Evolutionary conservation across 805 yeast species (phyloP), one percentile per base, ranked within the genome.

Genomic region (Candida endomychidarum): DNA sequence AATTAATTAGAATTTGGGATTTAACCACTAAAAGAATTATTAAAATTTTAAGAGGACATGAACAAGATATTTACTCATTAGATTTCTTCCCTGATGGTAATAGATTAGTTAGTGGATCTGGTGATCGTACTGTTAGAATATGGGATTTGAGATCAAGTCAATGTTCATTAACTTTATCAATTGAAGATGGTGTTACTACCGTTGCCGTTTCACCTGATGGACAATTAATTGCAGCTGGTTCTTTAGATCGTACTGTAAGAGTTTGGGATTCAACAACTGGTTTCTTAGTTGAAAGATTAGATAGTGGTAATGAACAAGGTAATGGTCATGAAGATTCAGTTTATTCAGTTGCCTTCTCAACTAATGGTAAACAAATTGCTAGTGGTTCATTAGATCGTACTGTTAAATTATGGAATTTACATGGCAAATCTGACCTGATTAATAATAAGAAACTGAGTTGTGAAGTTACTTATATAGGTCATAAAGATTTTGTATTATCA

Each of bases 121-220:
- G 99, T 42, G 99, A 91, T 67, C 80, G 96, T 55, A 88, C 96
- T 12, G 97, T 91, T 24, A 78, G 96, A 60, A 84, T 93, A 57
- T 91, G 99, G 99, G 96, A 91, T 63, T 77, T 90, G 58, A 80
- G 86, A 52, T 77, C 88, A 27, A 93, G 96, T 17, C 89, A 86
- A 67, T 87, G 96, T 61, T 81, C 89, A 16, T 74, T 89, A 56
- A 89, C 96, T 34, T 73, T 91, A 50, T 79, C 89, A 12, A 90
- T 91, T 54, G 97, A 91, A 65, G 98, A 91, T 61, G 99, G 99
- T 52, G 98, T 91, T 39, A 91, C 99, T 41, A 91, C 99, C 0
- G 97, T 91, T 33, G 96, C 97, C 15, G 91, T 91, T 29, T 86
- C 96, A 7, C 97, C 97, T 36, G 95, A 91, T 63, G 96, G 97